Base-by-base conservation (phyloP, 495 filamentous ascomycete species). In the Penicillium taxi region DNA sequence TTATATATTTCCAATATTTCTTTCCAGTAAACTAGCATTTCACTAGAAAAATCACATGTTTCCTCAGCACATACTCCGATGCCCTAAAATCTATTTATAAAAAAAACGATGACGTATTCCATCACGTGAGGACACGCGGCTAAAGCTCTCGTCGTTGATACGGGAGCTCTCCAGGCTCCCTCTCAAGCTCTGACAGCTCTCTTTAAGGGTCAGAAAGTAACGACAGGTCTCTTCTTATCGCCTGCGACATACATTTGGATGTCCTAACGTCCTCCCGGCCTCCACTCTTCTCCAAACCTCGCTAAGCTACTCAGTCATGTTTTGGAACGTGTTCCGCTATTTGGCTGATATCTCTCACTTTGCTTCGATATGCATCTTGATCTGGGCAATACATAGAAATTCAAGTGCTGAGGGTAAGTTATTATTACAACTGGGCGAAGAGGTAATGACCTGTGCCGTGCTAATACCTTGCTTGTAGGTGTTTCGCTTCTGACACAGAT, bases 401-500 rank as follows among this genome's bases (percentile, higher is more conserved):
- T 71, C 70, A 48, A 90, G 82, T 56, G 82, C 93, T 16, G 91
- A 96, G 74, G 90, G 86, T 82, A 66, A 8, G 61, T 52, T 32
- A 24, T 5, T 23, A 22, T 8, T 14, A 39, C 20, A 22, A n/a
- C n/a, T n/a, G n/a, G n/a, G n/a, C n/a, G n/a, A n/a, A n/a, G n/a
- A n/a, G n/a, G n/a, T n/a, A n/a, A n/a, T n/a, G n/a, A n/a, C n/a
- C n/a, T n/a, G n/a, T n/a, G 9, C 16, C 32, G 5, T 35, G 16
- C 47, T 56, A 32, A 63, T 39, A 24, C 6, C 3, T 20, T 39
- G 16, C 19, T 28, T 37, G 23, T 46, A 88, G 84, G 89, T 44
- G 78, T 96, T 35, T 95, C 89, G n/a, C 77, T 96, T 45, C 82
- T 98, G 41, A 95, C 89, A 0, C 91, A 98, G 59, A 67, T 77